These are phyloP conservation scores for Keqinozyma sinolaborantium DNA, from an alignment of 1,139 yeast species.

Conservation along the genomic window DNA sequence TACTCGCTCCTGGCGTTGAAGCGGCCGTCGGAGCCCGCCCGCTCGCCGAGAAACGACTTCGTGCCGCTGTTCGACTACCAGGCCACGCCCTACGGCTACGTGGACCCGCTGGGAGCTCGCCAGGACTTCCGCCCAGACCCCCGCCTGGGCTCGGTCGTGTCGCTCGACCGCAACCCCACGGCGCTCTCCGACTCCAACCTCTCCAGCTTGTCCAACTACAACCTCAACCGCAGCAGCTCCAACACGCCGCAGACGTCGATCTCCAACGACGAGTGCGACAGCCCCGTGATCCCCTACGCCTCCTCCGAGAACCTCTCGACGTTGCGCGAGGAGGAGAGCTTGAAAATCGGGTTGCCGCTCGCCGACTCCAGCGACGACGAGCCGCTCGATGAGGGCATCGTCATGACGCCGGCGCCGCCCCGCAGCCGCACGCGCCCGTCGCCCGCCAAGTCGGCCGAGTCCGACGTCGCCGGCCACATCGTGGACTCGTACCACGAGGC, in stretches of 20 bases:
- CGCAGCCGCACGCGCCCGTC: neutral
- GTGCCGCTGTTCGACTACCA: too few species aligned
- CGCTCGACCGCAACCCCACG: neutral
- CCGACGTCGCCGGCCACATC: neutral
- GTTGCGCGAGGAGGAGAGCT: neutral
- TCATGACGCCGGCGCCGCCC: neutral
- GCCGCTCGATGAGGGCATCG: neutral
- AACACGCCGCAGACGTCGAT: conserved; percentile 40
- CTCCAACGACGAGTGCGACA: conserved; percentile 13
- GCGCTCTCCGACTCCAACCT: conserved; percentile 18
- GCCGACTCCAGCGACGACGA: neutral
- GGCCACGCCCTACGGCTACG: too few species aligned
- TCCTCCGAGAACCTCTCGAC: conserved; percentile 1
- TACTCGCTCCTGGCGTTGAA: neutral
- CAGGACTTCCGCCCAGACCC: neutral
- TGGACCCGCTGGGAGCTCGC: neutral
- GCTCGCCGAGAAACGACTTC: neutral
- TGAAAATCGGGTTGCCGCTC: neutral
- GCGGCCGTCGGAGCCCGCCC: neutral
- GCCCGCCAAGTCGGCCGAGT: neutral
- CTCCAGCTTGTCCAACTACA: conserved; percentile 21
- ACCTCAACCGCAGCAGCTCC: conserved; percentile 24
- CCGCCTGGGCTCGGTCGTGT: neutral
- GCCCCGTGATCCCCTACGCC: neutral
- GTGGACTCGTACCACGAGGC: conserved; percentile 1